phyloP scores from a whole-genome alignment of 257 asterid genomes.

The Solanum sparsipilum region DNA sequence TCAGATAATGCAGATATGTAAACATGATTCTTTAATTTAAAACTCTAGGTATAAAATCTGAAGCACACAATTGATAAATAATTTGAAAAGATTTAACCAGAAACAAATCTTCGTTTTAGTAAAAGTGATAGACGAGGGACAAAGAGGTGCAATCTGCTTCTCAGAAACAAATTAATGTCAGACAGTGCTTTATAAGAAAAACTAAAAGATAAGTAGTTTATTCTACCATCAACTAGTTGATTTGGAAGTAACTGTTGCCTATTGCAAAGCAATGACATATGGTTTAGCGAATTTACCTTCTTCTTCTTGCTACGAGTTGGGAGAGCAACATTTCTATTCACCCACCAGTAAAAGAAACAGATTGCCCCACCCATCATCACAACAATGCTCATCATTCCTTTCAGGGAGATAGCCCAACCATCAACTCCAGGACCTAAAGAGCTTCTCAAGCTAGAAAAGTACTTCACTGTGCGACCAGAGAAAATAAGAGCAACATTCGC shows the following conservation, averaged over 20 bases:
- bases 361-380: slow-evolving; percentile 75
- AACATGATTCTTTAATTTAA: neutral
- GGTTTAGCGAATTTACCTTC: slow-evolving; percentile 44
- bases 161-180: neutral
- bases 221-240: neutral
- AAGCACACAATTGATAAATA: neutral
- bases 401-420: slow-evolving; percentile 98
- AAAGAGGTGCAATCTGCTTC: neutral
- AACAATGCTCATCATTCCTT: slow-evolving; percentile 93
- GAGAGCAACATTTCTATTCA: slow-evolving; percentile 59
- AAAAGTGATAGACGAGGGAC: neutral
- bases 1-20: neutral
- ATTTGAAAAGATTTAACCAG: neutral
- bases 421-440: slow-evolving; percentile 90
- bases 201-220: neutral
- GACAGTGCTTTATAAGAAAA: neutral
- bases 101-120: neutral
- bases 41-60: neutral
- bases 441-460: slow-evolving; percentile 79
- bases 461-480: slow-evolving; percentile 96
- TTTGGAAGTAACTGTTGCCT: neutral
- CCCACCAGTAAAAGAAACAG: slow-evolving; percentile 95
- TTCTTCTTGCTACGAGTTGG: slow-evolving; percentile 83
- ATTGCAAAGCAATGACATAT: neutral
- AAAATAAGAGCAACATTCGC: slow-evolving; percentile 93